These are phyloP conservation scores for Beta corolliflora DNA, from an alignment of 179 eudicot species.

Conservation along the genomic window DNA sequence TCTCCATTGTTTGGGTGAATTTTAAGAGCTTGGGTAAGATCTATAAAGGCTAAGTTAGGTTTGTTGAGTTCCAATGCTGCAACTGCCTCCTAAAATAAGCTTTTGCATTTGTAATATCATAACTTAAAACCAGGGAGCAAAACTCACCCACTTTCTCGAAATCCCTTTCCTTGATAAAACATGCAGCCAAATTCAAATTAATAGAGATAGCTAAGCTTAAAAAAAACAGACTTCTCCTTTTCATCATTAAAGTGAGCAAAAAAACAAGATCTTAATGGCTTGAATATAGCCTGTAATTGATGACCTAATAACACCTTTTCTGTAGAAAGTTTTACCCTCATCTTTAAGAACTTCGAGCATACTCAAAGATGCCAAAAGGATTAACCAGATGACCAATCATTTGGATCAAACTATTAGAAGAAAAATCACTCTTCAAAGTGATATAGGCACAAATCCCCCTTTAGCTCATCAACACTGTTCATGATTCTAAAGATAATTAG, in stretches of 20 bases:
- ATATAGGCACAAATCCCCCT: neutral
- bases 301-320: neutral
- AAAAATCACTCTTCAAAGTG: neutral
- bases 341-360: neutral
- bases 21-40: neutral
- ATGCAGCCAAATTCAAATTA: neutral
- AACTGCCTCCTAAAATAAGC: neutral
- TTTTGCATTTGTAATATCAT: neutral
- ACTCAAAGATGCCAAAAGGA: neutral
- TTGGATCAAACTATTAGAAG: neutral
- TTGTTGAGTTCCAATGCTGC: neutral
- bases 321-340: neutral
- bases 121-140: neutral
- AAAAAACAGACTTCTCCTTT: neutral
- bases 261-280: neutral
- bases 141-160: neutral
- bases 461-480: neutral
- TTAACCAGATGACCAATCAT: neutral
- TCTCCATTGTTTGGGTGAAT: neutral
- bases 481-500: neutral
- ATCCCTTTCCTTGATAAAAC: neutral
- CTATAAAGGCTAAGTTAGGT: neutral
- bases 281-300: neutral
- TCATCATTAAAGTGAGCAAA: neutral
- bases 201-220: neutral